phyloP scores from a whole-genome alignment of 1,284 basidiomycete species.

The Heterobasidion irregulare region DNA sequence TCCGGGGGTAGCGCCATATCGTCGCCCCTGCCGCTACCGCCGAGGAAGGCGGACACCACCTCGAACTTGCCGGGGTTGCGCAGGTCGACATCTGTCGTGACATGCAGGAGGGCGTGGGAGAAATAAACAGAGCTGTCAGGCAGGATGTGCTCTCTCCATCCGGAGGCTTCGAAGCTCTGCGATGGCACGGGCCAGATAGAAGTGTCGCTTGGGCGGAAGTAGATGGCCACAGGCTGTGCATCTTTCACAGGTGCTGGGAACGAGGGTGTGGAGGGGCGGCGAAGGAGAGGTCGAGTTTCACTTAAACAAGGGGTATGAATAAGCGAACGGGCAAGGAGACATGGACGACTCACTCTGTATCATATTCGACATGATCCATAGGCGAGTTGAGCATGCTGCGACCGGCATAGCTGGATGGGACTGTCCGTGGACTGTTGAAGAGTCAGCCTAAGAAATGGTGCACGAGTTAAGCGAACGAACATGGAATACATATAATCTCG shows the following conservation, averaged over 20 bases:
- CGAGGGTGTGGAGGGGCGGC: slow-evolving; percentile 1
- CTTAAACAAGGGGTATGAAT: slow-evolving; percentile 2
- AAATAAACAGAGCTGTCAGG: slow-evolving; percentile 65
- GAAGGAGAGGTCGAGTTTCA: slow-evolving; percentile 10
- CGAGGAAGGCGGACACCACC: slow-evolving; percentile 41
- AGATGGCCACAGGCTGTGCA: slow-evolving; percentile 10
- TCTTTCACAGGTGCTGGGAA: slow-evolving; percentile 3
- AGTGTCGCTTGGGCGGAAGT: slow-evolving; percentile 13
- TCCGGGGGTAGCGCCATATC: slow-evolving; percentile 21
- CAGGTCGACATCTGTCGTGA: slow-evolving; percentile 61
- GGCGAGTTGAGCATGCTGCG: slow-evolving; percentile 1
- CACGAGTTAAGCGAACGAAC: background rate
- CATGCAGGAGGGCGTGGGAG: slow-evolving; percentile 44
- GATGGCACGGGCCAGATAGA: slow-evolving; percentile 18
- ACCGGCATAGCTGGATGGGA: slow-evolving; percentile 4
- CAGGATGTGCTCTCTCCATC: slow-evolving; percentile 62
- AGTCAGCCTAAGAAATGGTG: background rate
- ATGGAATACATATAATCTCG: too few species aligned
- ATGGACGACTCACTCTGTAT: slow-evolving; percentile 9
- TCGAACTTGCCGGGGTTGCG: slow-evolving; percentile 39
- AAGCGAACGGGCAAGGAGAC: background rate
- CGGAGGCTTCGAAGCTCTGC: slow-evolving; percentile 23
- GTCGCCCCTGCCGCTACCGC: slow-evolving; percentile 23
- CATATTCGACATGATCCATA: slow-evolving; percentile 6
- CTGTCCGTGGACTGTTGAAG: slow-evolving; percentile 7